These are phyloP conservation scores for Dictyostelium discoideum DNA, from an alignment of 78 protist species.

Conservation along the genomic window dicty_2.7 NC_007091.3:5001001-5001500, in stretches of 20 bases:
- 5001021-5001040: conserved; percentile 55
- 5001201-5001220: conserved; percentile 41
- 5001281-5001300: conserved; percentile 66
- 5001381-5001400: conserved; percentile 44
- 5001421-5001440: not conserved
- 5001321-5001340: not conserved
- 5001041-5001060: conserved; percentile 55
- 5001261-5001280: conserved; percentile 46
- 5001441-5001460: not conserved
- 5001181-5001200: conserved; percentile 35
- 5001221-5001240: conserved; percentile 59
- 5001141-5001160: conserved; percentile 63
- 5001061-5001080: conserved; percentile 64
- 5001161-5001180: conserved; percentile 67
- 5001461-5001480: conserved; percentile 37
- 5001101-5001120: conserved; percentile 55
- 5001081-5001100: conserved; percentile 52
- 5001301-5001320: conserved; percentile 43
- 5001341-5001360: conserved; percentile 61
- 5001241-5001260: conserved; percentile 70
- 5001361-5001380: conserved; percentile 26
- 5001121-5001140: conserved; percentile 34
- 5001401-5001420: not conserved
- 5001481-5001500: conserved; percentile 67
- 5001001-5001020: conserved; percentile 43